These are phyloP conservation scores for Lachnellula subtilissima DNA, from an alignment of 2,329 filamentous ascomycete genomes.

Conservation along the genomic window DNA sequence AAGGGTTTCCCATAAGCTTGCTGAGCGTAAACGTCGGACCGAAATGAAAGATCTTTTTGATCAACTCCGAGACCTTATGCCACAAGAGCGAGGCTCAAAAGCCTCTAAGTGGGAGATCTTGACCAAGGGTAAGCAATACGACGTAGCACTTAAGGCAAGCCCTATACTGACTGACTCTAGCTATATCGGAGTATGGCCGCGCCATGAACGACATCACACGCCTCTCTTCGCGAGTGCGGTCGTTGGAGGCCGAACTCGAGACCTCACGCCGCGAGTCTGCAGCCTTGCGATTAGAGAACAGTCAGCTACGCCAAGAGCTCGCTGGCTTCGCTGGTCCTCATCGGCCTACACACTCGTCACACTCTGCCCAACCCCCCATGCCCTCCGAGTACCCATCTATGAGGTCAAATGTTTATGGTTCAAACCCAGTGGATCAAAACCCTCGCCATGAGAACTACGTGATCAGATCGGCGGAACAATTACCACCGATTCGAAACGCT, in stretches of 20 bases:
- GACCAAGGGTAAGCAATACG: slow-evolving; percentile 61
- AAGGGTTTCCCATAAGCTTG: slow-evolving; percentile 78
- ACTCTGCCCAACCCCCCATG: slow-evolving; percentile 3
- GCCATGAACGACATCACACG: slow-evolving; percentile 33
- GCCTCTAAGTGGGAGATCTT: slow-evolving; percentile 88
- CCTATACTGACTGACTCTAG: slow-evolving; percentile 35
- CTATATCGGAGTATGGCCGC: slow-evolving; percentile 53
- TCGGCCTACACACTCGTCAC: slow-evolving; percentile 2
- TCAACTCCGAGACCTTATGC: slow-evolving; percentile 70
- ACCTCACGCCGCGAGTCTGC: slow-evolving; percentile 41
- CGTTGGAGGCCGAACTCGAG: slow-evolving; percentile 32
- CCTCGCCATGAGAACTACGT: slow-evolving; percentile 38
- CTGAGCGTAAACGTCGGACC: slow-evolving; percentile 75
- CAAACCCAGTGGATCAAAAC: slow-evolving; percentile 1
- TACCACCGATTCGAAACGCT: slow-evolving; percentile 53
- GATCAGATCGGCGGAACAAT: slow-evolving; percentile 23
- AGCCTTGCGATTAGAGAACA: slow-evolving; percentile 26
- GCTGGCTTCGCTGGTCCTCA: slow-evolving; percentile 14
- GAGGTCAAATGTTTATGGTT: neutral
- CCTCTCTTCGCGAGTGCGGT: slow-evolving; percentile 5
- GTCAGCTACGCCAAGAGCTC: slow-evolving; percentile 27
- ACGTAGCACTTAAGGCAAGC: neutral
- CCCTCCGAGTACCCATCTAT: slow-evolving; percentile 8
- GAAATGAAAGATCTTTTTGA: slow-evolving; percentile 90
- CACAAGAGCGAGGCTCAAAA: slow-evolving; percentile 76